These are phyloP conservation scores for Fusarium pilosicola DNA, from an alignment of 2,329 filamentous ascomycete species.

Conservation along the genomic window DNA sequence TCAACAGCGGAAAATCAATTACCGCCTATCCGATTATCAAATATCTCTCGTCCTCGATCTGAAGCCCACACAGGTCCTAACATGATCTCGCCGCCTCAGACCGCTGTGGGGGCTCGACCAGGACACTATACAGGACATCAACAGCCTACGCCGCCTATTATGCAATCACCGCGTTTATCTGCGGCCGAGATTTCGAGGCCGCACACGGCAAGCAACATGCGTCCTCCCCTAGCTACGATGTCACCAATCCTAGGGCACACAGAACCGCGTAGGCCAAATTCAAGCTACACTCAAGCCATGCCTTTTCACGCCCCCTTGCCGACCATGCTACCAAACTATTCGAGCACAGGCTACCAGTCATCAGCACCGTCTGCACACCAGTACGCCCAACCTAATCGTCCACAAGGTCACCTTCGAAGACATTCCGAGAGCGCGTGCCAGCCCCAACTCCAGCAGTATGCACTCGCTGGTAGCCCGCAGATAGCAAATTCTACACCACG, in stretches of 20 bases:
- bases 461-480: neutral
- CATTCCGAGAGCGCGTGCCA: neutral
- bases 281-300: neutral
- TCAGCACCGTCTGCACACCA: neutral
- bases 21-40: neutral
- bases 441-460: slow-evolving; percentile 1
- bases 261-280: neutral
- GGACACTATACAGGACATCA: neutral
- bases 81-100: slow-evolving; percentile 1
- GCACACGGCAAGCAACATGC: neutral
- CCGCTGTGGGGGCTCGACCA: neutral
- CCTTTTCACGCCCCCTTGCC: neutral
- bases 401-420: neutral
- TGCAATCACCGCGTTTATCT: neutral
- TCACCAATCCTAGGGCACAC: neutral
- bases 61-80: neutral
- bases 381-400: neutral
- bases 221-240: neutral
- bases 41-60: neutral
- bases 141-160: neutral
- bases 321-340: neutral
- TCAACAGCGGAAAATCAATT: neutral
- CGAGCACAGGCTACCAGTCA: neutral
- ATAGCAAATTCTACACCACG: neutral
- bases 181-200: neutral